Percentiles rank a stretch among this genome's conserved stretches.
Evolutionary conservation across 1,139 yeast genomes (phyloP).

Genomic region (Trichomonascaceae sp.): DNA sequence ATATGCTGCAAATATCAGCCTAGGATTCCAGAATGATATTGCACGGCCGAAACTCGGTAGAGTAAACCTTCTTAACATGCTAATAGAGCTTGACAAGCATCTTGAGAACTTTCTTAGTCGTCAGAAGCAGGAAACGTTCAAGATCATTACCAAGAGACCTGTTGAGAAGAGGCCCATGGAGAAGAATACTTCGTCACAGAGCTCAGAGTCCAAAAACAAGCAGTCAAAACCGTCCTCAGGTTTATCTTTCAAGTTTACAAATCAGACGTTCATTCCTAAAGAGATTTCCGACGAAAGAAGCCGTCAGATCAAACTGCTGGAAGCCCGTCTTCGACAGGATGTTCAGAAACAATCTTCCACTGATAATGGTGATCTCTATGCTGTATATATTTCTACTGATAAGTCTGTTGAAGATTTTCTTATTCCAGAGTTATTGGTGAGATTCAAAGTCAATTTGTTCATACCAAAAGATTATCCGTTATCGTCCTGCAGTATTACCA

Average conservation of each 20-base stretch:
- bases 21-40: conserved; percentile 49
- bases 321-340: conserved; percentile 17
- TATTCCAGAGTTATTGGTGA: conserved; percentile 16
- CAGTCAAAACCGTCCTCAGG: not conserved
- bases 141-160: conserved; percentile 35
- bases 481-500: conserved; percentile 19
- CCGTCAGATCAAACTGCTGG: conserved; percentile 20
- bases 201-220: not conserved
- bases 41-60: conserved; percentile 37
- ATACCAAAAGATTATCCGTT: conserved; percentile 27
- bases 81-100: conserved; percentile 51
- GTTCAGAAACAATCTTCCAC: conserved; percentile 14
- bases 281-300: conserved; percentile 18
- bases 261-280: conserved; percentile 19
- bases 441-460: conserved; percentile 20
- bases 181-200: not conserved
- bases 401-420: conserved; percentile 18
- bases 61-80: conserved; percentile 43
- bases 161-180: conserved; percentile 1
- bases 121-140: conserved; percentile 53
- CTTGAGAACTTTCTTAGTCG: conserved; percentile 52
- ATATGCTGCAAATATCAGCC: conserved; percentile 57
- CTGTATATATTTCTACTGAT: conserved; percentile 16
- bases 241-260: not conserved
- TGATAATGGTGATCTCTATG: conserved; percentile 13